Base-by-base conservation (phyloP, 768 basidiomycete species). In the Amylocystis lapponica region DNA sequence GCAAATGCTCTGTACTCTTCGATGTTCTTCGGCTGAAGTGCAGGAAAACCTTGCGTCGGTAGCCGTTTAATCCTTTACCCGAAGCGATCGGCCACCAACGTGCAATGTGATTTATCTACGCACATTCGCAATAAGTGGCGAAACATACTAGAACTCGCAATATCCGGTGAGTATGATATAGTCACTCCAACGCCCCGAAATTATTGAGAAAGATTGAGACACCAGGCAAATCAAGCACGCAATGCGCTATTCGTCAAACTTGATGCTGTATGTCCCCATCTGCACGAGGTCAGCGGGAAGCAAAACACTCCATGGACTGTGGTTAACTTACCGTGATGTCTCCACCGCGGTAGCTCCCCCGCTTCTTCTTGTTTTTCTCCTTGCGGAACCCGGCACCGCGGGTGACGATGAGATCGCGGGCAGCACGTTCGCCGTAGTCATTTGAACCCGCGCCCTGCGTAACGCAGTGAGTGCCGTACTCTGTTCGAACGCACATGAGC, bases 361-460 rank as follows among this genome's bases (percentile, higher is more conserved):
- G 72, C 69, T 99, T 99, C 70, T 98, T 98, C 79, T 98, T 99
- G 69, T 96, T 97, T 68, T 99, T 99, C 74, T 96, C 95, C 66
- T 98, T 99, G 42, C 92, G 77, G 72, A 99, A 99, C 2, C 91
- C 91, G 36, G 88, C 85, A 3, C 95, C 95, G 1, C 93, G 79
- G 3, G 95, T 98, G 21, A 93, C 87, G 49, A 95, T 85, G 48
- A 99, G 69, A 63, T 98, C 96, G 29, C 75, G 72, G 51, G 83
- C 81, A 0, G 95, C 95, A 42, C 74, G 75, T 23, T 80, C 83
- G 16, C 95, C 95, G 53, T 99, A 99, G 59, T 98, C 96, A 49
- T 82, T 82, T 19, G 50, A 50, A 1, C 71, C 70, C 0, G 77
- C 89, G 2, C 79, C 72, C 87, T 85, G 50, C 13, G 16, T 16